Percentiles rank a stretch among this genome's conserved stretches.
These are phyloP conservation scores for Talaromyces thailandensis DNA, from an alignment of 495 filamentous ascomycete genomes.

Conservation along the genomic window DNA sequence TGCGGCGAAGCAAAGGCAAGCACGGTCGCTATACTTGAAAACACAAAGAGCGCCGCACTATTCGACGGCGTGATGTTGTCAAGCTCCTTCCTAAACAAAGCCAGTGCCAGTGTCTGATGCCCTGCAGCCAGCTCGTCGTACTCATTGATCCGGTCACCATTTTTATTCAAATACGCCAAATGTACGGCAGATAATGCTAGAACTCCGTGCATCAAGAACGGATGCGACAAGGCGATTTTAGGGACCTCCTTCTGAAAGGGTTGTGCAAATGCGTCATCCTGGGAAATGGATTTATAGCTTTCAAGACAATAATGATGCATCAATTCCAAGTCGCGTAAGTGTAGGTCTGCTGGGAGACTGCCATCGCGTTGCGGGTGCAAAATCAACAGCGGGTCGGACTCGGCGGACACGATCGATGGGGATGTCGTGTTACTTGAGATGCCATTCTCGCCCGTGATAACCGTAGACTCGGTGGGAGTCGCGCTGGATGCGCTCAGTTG, in stretches of 20 bases:
- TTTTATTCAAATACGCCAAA: constrained; percentile 25
- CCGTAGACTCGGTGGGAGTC: not conserved
- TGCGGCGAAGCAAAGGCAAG: constrained; percentile 7
- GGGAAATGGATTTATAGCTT: constrained; percentile 32
- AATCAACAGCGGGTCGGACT: constrained; percentile 1
- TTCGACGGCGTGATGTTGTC: constrained; percentile 36
- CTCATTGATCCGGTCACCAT: constrained; percentile 3
- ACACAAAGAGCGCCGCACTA: constrained; percentile 42
- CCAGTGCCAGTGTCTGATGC: constrained; percentile 39
- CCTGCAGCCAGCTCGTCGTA: constrained; percentile 6
- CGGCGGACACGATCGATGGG: not conserved
- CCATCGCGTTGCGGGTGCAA: constrained; percentile 4
- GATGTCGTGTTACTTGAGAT: not conserved
- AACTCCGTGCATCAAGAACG: constrained; percentile 38
- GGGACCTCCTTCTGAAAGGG: constrained; percentile 36
- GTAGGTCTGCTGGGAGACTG: constrained; percentile 1
- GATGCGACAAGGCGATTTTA: constrained; percentile 31
- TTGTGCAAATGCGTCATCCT: constrained; percentile 16
- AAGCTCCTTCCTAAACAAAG: constrained; percentile 34
- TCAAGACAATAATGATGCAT: constrained; percentile 39
- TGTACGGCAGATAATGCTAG: constrained; percentile 39
- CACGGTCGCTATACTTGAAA: constrained; percentile 41
- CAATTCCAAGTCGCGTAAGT: constrained; percentile 27
- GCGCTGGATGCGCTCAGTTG: not conserved
- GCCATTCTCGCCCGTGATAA: not conserved